Evolutionary conservation across 768 basidiomycete species (phyloP).

Genomic region (Phylloporus arenicola): DNA sequence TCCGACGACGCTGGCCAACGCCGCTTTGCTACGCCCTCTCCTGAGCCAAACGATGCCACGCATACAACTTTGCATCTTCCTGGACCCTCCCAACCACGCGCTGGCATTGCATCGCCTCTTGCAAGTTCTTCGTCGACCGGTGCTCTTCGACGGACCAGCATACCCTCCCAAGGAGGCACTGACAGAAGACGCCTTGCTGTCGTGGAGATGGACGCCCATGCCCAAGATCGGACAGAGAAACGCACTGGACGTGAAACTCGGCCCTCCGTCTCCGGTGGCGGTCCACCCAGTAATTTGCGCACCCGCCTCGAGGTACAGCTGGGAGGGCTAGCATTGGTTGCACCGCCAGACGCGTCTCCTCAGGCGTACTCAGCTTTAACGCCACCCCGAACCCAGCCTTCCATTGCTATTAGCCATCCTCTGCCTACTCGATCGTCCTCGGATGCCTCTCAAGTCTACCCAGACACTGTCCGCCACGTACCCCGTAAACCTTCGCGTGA

Average conservation of each 20-base stretch:
- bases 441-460: conserved; percentile 34
- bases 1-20: conserved; percentile 41
- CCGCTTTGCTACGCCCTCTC: conserved; percentile 34
- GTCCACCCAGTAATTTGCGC: conserved; percentile 29
- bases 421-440: conserved; percentile 40
- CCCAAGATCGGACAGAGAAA: conserved; percentile 25
- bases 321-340: conserved; percentile 57
- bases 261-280: conserved; percentile 24
- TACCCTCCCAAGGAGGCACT: conserved; percentile 52
- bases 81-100: conserved; percentile 15
- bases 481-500: conserved; percentile 44
- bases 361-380: conserved; percentile 48
- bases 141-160: conserved; percentile 42
- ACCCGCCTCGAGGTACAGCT: conserved; percentile 36
- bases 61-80: conserved; percentile 4
- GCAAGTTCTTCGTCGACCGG: conserved; percentile 25
- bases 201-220: conserved; percentile 48
- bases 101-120: conserved; percentile 22
- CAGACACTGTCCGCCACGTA: conserved; percentile 32
- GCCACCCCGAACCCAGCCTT: conserved; percentile 35
- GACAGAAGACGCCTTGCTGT: conserved; percentile 66
- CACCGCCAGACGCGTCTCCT: conserved; percentile 64
- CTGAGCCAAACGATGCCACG: conserved; percentile 39
- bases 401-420: conserved; percentile 11
- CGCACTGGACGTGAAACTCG: conserved; percentile 6